Conservation (phyloP, 1,284 basidiomycete genomes). For the Cutaneotrichosporon daszewskae region DNA sequence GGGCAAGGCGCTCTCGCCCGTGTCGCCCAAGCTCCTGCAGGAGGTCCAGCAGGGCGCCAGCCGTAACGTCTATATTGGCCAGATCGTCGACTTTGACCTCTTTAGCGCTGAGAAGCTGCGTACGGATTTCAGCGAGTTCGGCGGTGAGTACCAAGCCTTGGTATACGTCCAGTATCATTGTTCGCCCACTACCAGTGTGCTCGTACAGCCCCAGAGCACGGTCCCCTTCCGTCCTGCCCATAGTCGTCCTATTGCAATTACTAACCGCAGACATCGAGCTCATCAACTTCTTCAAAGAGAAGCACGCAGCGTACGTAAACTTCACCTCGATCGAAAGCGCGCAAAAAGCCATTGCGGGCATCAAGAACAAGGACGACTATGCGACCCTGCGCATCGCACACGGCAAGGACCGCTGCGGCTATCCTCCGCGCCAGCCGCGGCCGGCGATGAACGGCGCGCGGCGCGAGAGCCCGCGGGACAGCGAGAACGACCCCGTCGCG, state of each 20-base stretch:
- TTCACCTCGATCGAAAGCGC: conserved; percentile 87
- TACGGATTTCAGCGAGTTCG: conserved; percentile 83
- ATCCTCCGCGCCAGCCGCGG: conserved; percentile 29
- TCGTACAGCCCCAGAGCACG: no score
- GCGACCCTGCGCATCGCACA: conserved; percentile 75
- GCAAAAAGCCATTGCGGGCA: conserved; percentile 88
- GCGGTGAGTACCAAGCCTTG: no score
- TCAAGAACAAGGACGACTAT: conserved; percentile 77
- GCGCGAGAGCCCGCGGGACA: conserved; percentile 15
- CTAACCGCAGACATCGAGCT: conserved; percentile 66
- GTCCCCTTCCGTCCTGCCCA: no score
- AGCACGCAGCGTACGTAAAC: conserved; percentile 94
- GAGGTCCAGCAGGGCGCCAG: conserved; percentile 85
- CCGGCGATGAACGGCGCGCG: conserved; percentile 2
- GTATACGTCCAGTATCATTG: no score
- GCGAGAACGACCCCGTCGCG: conserved; percentile 16
- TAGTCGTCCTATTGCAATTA: no score
- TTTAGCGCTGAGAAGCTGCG: conserved; percentile 80
- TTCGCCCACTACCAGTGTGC: no score
- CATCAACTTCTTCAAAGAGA: conserved; percentile 90
- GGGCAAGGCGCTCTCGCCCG: conserved; percentile 84
- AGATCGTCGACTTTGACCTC: conserved; percentile 82
- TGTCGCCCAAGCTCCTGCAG: conserved; percentile 67
- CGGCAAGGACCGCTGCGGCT: conserved; percentile 88
- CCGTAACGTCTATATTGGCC: conserved; percentile 89